Conservation (phyloP, 805 yeast species). For the Brettanomyces sp. region DNA sequence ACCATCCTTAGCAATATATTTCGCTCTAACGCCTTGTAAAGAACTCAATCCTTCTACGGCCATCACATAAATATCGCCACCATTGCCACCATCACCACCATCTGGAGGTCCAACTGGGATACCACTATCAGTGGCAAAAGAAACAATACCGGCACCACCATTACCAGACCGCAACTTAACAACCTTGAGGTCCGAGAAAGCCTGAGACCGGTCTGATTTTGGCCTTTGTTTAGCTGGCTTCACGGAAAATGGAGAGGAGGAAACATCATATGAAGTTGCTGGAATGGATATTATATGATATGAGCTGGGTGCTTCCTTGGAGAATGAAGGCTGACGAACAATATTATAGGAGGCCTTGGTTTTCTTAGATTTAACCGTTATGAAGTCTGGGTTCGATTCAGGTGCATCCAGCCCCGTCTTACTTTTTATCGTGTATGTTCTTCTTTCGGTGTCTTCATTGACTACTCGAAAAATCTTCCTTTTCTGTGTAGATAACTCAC, state of each 20-base stretch:
- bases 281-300: constrained; percentile 22
- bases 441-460: constrained; percentile 8
- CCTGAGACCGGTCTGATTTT: constrained; percentile 30
- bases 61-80: constrained; percentile 79
- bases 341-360: constrained; percentile 7
- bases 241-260: constrained; percentile 32
- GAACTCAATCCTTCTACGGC: constrained; percentile 68
- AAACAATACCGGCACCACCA: constrained; percentile 85
- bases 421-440: constrained; percentile 13
- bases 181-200: constrained; percentile 58
- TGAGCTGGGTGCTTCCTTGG: constrained; percentile 5
- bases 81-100: constrained; percentile 98
- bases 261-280: constrained; percentile 22
- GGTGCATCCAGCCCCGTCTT: constrained; percentile 14
- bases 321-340: constrained; percentile 7
- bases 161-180: constrained; percentile 63
- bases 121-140: constrained; percentile 82
- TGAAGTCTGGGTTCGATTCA: constrained; percentile 9
- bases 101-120: constrained; percentile 88
- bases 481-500: constrained; percentile 4
- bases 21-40: constrained; percentile 56
- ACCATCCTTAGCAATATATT: constrained; percentile 69
- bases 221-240: constrained; percentile 30
- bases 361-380: constrained; percentile 7
- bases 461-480: constrained; percentile 1